Evolutionary conservation across 495 filamentous ascomycete species (phyloP), one percentile per base, ranked within the genome.

Genomic region (Paragyromitra xinjiangensis): DNA sequence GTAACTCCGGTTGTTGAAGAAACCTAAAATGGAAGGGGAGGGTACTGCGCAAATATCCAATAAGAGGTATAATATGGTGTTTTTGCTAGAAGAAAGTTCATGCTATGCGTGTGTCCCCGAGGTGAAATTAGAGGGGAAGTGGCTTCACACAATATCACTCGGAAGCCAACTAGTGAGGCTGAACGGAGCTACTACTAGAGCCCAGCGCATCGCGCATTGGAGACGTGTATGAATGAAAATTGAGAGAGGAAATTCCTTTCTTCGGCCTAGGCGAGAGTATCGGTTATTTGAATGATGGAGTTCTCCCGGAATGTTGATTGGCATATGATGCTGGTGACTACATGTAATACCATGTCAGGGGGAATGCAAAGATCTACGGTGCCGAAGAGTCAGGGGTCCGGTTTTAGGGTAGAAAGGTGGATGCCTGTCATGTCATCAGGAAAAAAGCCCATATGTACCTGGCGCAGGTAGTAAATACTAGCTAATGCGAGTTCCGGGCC

Each of bases 141-240:
- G 6, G 14, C 37, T 19, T 69, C 66, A 69, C 42, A 6, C n/a
- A 4, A 1, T 44, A 58, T 69, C 66, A 69, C 66, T 69, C 66
- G 66, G 16, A 51, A n/a, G 3, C 5, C 14, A 53, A 3, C 29
- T 34, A 34, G 29, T 34, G 3, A 34, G 29, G 29, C 29, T 34
- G 29, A 34, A 34, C 29, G 29, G 29, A 34, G 29, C 29, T 34
- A 34, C 4, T 34, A 34, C 29, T 3, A 34, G 29, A 34, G 29
- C 29, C 29, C 29, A 34, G 29, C 29, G 4, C 29, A 34, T 34
- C 29, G 29, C 29, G 29, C 29, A 34, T 34, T 34, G 2, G 29
- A 34, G 29, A 34, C 29, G 2, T 34, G 29, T 34, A 34, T 34
- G 29, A 34, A 34, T 34, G 29, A 34, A 34, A 34, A 34, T 34